Evolutionary conservation across 73 alveolate genomes (phyloP), one percentile per base, ranked within the genome.

Genomic region (Uronychia binucleata): DNA sequence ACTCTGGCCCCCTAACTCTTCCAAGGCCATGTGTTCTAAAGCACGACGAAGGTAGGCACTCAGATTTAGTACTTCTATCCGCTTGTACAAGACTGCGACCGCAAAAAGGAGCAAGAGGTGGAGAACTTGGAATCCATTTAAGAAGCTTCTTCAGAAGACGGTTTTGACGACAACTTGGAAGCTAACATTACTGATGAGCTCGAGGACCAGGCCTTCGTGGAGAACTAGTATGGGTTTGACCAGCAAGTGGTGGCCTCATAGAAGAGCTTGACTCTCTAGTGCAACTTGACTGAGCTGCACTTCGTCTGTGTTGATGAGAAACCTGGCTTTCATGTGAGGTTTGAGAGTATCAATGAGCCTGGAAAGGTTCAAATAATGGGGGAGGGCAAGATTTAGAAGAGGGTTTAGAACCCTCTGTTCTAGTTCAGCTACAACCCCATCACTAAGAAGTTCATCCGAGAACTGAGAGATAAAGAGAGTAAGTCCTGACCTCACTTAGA

Each of bases 401-500:
- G 26, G 30, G 78, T 28, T 5, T 13, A 26, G 29, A 26, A 25
- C 26, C 28, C 79, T 1, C 14, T 58, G 26, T 86, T 86, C 75
- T 33, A 86, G 57, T 86, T 86, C 34, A 32, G 81, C 30, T 86
- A 79, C 59, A 85, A 86, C 57, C 88, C 92, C 1, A 79, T 86
- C 1, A 76, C 26, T 26, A 86, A 79, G 34, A 78, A 85, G 75
- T 86, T 79, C 59, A 28, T 27, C 26, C 57, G 92, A 58, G 92
- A 86, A 59, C 88, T 86, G 0, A 78, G 92, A 79, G 92, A 86
- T 31, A 86, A 67, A 60, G 92, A 86, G 1, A 86, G 67, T 19
- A 46, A 46, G 67, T 46, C 67, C 67, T n/a, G n/a, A 14, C 74
- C 11, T 14, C 11, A 57, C 26, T 57, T 26, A 1, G 32, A 28